A percentile compares a stretch with the other conserved stretches of the same genome.
phyloP scores from a whole-genome alignment of 2,329 filamentous ascomycete genomes.

The Sarocladiaceae sp. region DNA sequence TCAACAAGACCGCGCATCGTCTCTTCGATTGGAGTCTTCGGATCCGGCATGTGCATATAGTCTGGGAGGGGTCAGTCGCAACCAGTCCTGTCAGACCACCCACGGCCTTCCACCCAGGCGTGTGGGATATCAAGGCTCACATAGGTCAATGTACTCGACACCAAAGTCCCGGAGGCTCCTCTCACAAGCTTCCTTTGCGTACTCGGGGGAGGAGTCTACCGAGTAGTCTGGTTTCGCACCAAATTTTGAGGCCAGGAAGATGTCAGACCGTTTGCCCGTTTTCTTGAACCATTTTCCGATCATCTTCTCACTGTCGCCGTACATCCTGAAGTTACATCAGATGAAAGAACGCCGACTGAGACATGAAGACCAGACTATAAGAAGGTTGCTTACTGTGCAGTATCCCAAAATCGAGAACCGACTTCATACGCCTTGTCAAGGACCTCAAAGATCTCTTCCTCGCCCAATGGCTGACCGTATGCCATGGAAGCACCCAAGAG shows the following conservation, averaged over 20 bases:
- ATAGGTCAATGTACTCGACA: slow-evolving; percentile 44
- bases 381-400: neutral
- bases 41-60: slow-evolving; percentile 11
- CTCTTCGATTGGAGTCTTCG: slow-evolving; percentile 32
- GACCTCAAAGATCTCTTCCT: neutral
- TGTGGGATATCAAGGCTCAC: slow-evolving; percentile 17
- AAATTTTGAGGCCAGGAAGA: slow-evolving; percentile 35
- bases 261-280: slow-evolving; percentile 25
- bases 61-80: slow-evolving; percentile 19
- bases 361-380: too few relatives aligned
- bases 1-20: slow-evolving; percentile 39
- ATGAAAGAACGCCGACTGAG: too few relatives aligned
- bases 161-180: slow-evolving; percentile 36
- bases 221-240: slow-evolving; percentile 10
- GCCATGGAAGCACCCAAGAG: neutral
- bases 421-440: neutral
- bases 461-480: neutral
- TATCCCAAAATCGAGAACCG: neutral
- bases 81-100: neutral
- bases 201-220: slow-evolving; percentile 18
- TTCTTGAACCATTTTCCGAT: slow-evolving; percentile 37
- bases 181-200: slow-evolving; percentile 19
- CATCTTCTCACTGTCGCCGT: slow-evolving; percentile 37
- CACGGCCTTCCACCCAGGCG: too few relatives aligned
- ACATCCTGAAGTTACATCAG: slow-evolving; percentile 19